Base-by-base conservation (phyloP, 345 rosid genomes). In the Syzygium oleosum region DNA sequence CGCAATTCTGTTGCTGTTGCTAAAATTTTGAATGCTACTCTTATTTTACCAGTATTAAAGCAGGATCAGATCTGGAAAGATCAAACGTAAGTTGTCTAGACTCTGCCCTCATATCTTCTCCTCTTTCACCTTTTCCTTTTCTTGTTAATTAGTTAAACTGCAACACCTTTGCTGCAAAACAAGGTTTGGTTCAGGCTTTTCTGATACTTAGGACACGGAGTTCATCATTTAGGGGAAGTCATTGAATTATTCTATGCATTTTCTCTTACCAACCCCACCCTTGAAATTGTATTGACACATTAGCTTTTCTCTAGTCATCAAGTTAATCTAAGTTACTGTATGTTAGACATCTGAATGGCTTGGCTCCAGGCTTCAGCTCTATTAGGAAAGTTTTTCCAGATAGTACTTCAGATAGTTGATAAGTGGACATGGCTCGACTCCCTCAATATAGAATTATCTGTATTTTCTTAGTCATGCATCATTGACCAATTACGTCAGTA, bases 51-150 rank as follows among this genome's bases (percentile, higher is more conserved):
- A 65, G 99, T 98, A 58, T 89, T 98, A 90, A 98, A 98, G 96
- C 99, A 98, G 91, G 99, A 98, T 89, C 99, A 98, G 90, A 98
- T 98, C 88, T 97, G 99, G 99, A 97, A 98, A 89, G 99, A 98
- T 91, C 98, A 97, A 90, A 98, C 99, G 98, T 98, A 87, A 87
- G 96, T 88, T 89, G 19, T 77, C 86, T 52, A 46, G 87, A 63
- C 85, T 80, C 19, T 85, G 85, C 23, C 43, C 79, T 85, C 22
- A 16, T 17, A 23, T 85, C 43, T 34, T 52, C 43, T 84, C 43
- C 85, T 52, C 58, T 84, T 55, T 52, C 43, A 29, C 9, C 61
- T 84, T 34, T 84, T 84, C 49, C 80, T 68, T 11, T 9, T 34
- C 46, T 34, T 68, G 46, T 17, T 34, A 68, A 34, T 68, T 9